Evolutionary conservation across 805 yeast species (phyloP), one percentile per base, ranked within the genome.

Genomic region (Metschnikowia kofuensis): DNA sequence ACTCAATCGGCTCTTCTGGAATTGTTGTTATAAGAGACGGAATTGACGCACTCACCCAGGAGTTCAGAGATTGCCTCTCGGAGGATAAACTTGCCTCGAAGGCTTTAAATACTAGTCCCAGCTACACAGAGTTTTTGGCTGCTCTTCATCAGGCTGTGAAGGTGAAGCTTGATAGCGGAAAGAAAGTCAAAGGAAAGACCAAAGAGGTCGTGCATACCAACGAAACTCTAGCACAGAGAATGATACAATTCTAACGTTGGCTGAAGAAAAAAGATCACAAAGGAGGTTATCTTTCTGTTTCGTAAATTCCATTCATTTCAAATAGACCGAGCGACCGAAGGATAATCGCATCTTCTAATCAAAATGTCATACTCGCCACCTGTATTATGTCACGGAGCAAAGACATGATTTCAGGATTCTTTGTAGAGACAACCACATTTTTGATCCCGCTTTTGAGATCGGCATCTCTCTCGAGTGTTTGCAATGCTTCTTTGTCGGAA

Each of bases 51-150:
- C 74, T 80, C 2, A 83, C 83, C 56, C 49, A 51, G 11, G 62
- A 59, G 36, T 80, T 89, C 61, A 68, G 75, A 36, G 83, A 82
- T 38, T 59, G 79, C 44, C 68, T 94, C 61, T 82, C 84, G 29
- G 98, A 94, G 59, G 98, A 94, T 62, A 50, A 49, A 13, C 49
- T 57, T 16, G 56, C 60, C 6, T 51, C 59, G 4, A 53, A 36
- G 38, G 49, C 55, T 2, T 30, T 51, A 36, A 57, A 49, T 47
- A 53, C 59, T 2, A 75, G 80, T 40, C 81, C 58, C 68, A 77
- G 84, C 16, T 86, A 84, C 62, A 65, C 79, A 6, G 96, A 87
- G 49, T 89, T 80, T 57, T 70, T 92, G 53, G 69, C 81, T 7
- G 77, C 77, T 35, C 68, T 91, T 46, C 97, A 92, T 64, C 82